phyloP scores from a whole-genome alignment of 2,329 filamentous ascomycete genomes.

The Ophiocordyceps australis region DNA sequence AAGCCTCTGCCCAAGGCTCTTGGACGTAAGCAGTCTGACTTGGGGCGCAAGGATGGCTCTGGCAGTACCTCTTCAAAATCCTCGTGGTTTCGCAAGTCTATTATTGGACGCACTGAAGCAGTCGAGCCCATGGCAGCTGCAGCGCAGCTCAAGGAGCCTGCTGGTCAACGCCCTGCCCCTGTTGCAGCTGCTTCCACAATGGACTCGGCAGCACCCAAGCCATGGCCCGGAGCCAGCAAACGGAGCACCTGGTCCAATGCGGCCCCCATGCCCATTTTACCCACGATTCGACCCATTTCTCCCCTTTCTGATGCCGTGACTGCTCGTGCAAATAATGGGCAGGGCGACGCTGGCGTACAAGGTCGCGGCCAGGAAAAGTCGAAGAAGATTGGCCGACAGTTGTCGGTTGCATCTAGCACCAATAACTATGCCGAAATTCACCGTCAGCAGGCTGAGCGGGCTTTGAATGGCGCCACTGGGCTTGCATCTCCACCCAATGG shows the following conservation, averaged over 20 bases:
- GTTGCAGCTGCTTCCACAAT: conserved; percentile 20
- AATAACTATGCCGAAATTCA: conserved; percentile 88
- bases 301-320: conserved; percentile 90
- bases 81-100: conserved; percentile 92
- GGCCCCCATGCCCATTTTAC: conserved; percentile 88
- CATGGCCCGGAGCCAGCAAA: conserved; percentile 43
- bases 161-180: conserved; percentile 24
- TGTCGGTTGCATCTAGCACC: conserved; percentile 80
- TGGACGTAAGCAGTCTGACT: conserved; percentile 77
- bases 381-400: conserved; percentile 88
- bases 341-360: conserved; percentile 24
- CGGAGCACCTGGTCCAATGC: conserved; percentile 81
- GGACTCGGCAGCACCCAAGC: conserved; percentile 16
- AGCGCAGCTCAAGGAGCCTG: conserved; percentile 25
- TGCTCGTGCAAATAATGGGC: conserved; percentile 61
- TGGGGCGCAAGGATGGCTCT: conserved; percentile 47
- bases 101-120: conserved; percentile 64
- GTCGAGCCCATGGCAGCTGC: conserved; percentile 37
- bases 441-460: conserved; percentile 77
- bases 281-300: conserved; percentile 85
- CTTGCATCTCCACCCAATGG: conserved; percentile 59
- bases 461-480: conserved; percentile 65
- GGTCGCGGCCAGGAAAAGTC: conserved; percentile 40
- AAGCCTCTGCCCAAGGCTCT: conserved; percentile 75
- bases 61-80: conserved; percentile 54